phyloP scores from a whole-genome alignment of 768 basidiomycete species.

The Trametes gibbosa region DNA sequence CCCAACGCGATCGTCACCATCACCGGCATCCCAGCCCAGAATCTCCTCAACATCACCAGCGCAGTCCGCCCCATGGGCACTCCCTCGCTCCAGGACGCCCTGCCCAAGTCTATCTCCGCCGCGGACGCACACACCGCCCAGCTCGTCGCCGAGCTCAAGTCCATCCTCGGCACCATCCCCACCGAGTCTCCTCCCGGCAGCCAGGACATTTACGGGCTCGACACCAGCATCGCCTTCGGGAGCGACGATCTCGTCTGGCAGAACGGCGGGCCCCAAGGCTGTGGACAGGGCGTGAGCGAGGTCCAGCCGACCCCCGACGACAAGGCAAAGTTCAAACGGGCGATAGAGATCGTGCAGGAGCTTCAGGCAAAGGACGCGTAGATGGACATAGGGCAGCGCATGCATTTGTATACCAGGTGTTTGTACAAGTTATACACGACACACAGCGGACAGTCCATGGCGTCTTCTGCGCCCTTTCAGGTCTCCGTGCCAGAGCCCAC shows the following conservation, averaged over 20 bases:
- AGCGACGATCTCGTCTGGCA: constrained; percentile 58
- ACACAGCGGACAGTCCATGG: too few relatives aligned
- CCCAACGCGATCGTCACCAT: constrained; percentile 55
- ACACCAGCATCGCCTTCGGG: constrained; percentile 62
- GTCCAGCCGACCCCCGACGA: constrained; percentile 56
- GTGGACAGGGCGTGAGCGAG: constrained; percentile 47
- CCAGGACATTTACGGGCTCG: constrained; percentile 70
- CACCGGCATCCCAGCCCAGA: constrained; percentile 36
- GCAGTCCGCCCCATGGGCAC: constrained; percentile 50
- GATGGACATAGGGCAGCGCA: not conserved
- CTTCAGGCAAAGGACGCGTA: constrained; percentile 33
- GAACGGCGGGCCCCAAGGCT: constrained; percentile 62
- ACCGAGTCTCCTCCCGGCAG: constrained; percentile 54
- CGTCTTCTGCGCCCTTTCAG: too few relatives aligned
- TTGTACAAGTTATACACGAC: not conserved
- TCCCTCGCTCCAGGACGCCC: constrained; percentile 38
- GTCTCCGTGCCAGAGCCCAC: constrained; percentile 21
- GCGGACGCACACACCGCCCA: constrained; percentile 32
- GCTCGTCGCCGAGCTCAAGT: constrained; percentile 56
- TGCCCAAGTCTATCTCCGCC: constrained; percentile 41
- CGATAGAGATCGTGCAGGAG: constrained; percentile 62
- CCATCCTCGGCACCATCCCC: constrained; percentile 58
- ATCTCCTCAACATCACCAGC: constrained; percentile 44
- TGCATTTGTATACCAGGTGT: not conserved
- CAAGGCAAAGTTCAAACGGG: constrained; percentile 65